Evolutionary conservation across 352 stramenopile genomes (phyloP), one percentile per base, ranked within the genome.

Genomic region (Phytophthora melonis): DNA sequence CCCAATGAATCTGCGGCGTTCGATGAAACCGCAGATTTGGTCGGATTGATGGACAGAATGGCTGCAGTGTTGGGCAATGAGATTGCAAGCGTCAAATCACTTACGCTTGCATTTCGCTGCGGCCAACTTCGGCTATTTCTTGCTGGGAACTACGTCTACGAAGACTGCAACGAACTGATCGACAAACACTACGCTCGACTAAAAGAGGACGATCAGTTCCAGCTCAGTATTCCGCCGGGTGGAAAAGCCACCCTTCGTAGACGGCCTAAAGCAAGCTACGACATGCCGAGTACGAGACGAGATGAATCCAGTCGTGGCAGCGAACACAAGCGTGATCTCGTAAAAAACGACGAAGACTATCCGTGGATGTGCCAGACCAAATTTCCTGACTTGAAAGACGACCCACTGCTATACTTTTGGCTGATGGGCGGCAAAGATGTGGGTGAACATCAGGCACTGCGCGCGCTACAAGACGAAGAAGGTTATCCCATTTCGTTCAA

Each of bases 351-450:
- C 23, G 50, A 57, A 10, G 5, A 32, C 19, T 57, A 21, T 10
- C 50, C 50, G 23, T 57, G 50, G 50, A 13, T 19, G n/a, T 57
- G 50, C 50, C 19, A 43, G 10, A 32, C 19, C 18, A 27, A 32
- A n/a, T 16, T 57, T 57, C 50, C 50, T 32, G 50, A 14, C 36
- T 43, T 43, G 36, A 16, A 43, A 7, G 36, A 18, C 6, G 36
- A 43, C 11, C 13, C 36, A 43, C 36, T 43, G 11, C 14, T 57
- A 23, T 34, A 57, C n/a, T 21, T 57, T 32, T 32, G 50, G 11
- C 23, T 57, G 50, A 57, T 57, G 50, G 49, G 50, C 10, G 50
- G 50, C n/a, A 57, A 36, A 14, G 9, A 57, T 30, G 32, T 57
- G 8, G 19, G 23, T 18, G 18, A 43, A 18, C 13, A 43, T 43